A percentile compares a stretch with the other conserved stretches of the same genome.
Evolutionary conservation across 202 grass and related monocot species (phyloP).

Genomic region (Cymbopogon flexuosus): DNA sequence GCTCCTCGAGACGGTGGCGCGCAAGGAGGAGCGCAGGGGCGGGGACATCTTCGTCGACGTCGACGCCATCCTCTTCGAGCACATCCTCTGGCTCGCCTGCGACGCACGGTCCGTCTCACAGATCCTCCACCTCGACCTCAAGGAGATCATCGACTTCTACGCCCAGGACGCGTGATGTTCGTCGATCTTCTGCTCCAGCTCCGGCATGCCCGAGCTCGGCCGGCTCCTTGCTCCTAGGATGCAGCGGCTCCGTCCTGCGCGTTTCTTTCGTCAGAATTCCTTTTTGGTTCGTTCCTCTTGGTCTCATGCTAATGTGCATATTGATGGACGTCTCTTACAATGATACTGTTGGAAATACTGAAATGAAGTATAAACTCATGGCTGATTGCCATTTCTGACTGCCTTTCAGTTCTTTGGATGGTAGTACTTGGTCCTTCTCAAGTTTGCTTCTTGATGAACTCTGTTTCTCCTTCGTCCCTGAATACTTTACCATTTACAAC

Average conservation of each 20-base stretch:
- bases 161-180: conserved; percentile 66
- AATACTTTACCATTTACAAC: neutral
- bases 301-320: conserved; percentile 37
- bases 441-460: neutral
- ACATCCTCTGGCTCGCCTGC: conserved; percentile 84
- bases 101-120: conserved; percentile 50
- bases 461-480: neutral
- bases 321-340: conserved; percentile 2
- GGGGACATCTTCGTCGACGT: conserved; percentile 76
- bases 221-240: neutral
- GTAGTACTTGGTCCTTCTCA: neutral
- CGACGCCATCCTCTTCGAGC: conserved; percentile 96
- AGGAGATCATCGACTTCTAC: conserved; percentile 98
- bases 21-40: conserved; percentile 41
- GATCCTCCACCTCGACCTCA: conserved; percentile 72
- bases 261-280: neutral
- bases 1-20: conserved; percentile 58
- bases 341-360: neutral
- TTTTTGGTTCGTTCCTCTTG: neutral
- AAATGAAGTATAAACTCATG: neutral
- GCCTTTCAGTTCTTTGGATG: neutral
- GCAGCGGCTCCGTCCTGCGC: neutral
- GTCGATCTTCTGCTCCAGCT: neutral
- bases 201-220: neutral
- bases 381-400: neutral